Evolutionary conservation across 768 basidiomycete genomes (phyloP), one percentile per base, ranked within the genome.

Genomic region (Amanita muscaria): DNA sequence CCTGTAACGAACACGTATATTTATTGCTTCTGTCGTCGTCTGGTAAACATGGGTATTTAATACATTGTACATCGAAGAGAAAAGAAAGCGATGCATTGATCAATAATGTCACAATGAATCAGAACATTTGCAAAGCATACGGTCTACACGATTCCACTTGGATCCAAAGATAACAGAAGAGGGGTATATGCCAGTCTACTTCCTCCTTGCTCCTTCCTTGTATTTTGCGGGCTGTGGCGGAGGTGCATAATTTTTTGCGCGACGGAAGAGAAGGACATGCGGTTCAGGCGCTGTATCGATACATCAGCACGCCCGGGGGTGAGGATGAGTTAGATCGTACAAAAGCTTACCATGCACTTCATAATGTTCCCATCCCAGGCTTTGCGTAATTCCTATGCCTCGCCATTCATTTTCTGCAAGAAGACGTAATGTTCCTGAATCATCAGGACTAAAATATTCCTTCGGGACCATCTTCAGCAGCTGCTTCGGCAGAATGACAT

Each of bases 291-390:
- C 89, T 91, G 44, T 39, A 19, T 42, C 49, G 33, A 38, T 42
- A 23, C 42, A 12, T 37, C 11, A 49, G 30, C 10, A n/a, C 34
- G 32, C 22, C 16, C 21, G 31, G 21, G 21, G 25, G 14, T 15
- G 21, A 36, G 44, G n/a, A 44, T 40, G 22, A 44, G 41, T 40
- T 34, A 14, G 12, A n/a, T n/a, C n/a, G n/a, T n/a, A n/a, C n/a
- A 16, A 40, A 39, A n/a, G 51, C 73, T 51, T 51, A 84, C 91
- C 88, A 56, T 97, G 93, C n/a, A 93, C 88, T 69, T 93, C 92
- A 56, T 93, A 97, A 56, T 96, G 92, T 58, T 89, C 87, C 92
- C 93, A 98, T 3, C 93, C 93, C 18, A 94, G 69, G 62, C 88
- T 92, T 65, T 99, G 94, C 32, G 85, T 87, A 51, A 97, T 94